Evolutionary conservation across 2,329 filamentous ascomycete species (phyloP).

Genomic region (Microdochium paspali): DNA sequence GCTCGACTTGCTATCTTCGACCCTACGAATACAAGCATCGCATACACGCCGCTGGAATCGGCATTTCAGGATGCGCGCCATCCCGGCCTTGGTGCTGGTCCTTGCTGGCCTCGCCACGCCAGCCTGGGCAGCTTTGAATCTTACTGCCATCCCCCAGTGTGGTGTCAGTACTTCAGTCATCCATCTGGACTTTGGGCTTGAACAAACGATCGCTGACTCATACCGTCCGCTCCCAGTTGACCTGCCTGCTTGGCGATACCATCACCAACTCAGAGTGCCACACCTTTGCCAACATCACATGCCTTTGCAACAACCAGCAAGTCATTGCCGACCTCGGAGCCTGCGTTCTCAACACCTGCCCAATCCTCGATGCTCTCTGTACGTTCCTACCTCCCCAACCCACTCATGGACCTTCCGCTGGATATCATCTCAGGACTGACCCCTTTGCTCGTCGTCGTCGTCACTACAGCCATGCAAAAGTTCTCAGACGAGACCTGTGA

Average conservation of each 20-base stretch:
- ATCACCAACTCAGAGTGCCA: not conserved
- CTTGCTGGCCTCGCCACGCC: not conserved
- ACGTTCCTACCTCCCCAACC: too few relatives aligned
- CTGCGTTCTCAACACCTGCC: not conserved
- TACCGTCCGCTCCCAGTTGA: not conserved
- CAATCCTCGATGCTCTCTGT: not conserved
- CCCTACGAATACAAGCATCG: too few relatives aligned
- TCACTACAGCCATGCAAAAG: not conserved
- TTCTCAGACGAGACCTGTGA: not conserved
- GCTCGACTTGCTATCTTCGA: too few relatives aligned
- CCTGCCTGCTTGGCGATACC: not conserved
- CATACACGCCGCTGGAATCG: too few relatives aligned
- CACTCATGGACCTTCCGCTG: too few relatives aligned
- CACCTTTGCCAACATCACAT: not conserved
- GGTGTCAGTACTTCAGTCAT: not conserved
- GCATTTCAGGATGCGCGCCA: not conserved
- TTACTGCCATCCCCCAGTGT: not conserved
- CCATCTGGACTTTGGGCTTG: too few relatives aligned
- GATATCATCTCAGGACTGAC: too few relatives aligned
- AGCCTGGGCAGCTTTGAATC: not conserved
- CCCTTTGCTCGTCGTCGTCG: too few relatives aligned
- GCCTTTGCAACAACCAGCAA: not conserved
- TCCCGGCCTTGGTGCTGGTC: not conserved
- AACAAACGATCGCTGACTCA: not conserved
- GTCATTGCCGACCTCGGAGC: not conserved